Conservation (phyloP, 352 stramenopile genomes). For the Pythium aristosporum region DNA sequence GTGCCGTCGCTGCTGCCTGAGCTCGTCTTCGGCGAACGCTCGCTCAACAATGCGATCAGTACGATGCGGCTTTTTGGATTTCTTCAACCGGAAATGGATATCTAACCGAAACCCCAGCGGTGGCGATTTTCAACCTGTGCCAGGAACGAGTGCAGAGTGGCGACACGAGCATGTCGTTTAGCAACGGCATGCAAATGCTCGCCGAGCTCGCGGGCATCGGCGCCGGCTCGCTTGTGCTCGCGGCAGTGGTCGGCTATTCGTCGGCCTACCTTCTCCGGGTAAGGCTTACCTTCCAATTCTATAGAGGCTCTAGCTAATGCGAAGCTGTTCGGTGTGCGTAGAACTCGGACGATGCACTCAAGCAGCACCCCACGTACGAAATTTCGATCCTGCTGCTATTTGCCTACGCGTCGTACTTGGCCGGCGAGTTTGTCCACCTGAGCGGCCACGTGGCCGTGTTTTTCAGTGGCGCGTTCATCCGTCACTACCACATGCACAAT, state of each 20-base stretch:
- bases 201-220: constrained; percentile 30
- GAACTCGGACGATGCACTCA: constrained; percentile 40
- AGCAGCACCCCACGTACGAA: constrained; percentile 55
- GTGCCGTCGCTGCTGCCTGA: constrained; percentile 50
- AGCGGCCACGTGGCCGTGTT: constrained; percentile 91
- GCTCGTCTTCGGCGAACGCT: constrained; percentile 90
- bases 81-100: background rate
- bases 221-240: constrained; percentile 43
- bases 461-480: constrained; percentile 71
- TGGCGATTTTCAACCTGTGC: constrained; percentile 32
- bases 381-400: constrained; percentile 74
- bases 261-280: constrained; percentile 49
- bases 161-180: constrained; percentile 24
- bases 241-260: constrained; percentile 40
- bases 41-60: constrained; percentile 82
- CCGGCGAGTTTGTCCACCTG: constrained; percentile 57
- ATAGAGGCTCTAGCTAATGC: background rate
- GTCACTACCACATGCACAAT: constrained; percentile 46
- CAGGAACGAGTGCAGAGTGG: constrained; percentile 35
- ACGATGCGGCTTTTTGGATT: constrained; percentile 18
- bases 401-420: constrained; percentile 72
- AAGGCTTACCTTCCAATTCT: background rate
- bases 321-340: background rate
- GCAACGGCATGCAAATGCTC: constrained; percentile 19
- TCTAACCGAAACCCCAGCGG: constrained; percentile 7